A percentile compares a stretch with the other conserved stretches of the same genome.
Conservation (phyloP, 768 basidiomycete genomes). For the Harrya chromipes region DNA sequence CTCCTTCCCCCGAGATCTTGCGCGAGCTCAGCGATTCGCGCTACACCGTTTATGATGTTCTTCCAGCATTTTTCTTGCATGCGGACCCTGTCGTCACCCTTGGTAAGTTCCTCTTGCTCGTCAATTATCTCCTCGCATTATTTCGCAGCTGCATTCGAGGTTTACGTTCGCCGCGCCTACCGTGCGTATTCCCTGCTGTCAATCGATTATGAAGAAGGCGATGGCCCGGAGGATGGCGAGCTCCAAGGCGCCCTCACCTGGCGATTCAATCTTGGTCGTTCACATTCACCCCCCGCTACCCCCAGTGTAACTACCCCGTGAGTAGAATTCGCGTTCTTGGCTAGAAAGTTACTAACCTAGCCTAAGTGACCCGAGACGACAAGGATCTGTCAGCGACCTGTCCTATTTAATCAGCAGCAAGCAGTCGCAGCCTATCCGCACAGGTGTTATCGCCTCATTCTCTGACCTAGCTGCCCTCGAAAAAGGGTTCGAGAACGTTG, state of each 20-base stretch:
- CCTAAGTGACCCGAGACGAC: conserved; percentile 61
- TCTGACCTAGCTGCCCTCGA: conserved; percentile 65
- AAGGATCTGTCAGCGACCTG: conserved; percentile 93
- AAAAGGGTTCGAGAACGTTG: conserved; percentile 73
- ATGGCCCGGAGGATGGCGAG: conserved; percentile 79
- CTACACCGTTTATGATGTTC: conserved; percentile 95
- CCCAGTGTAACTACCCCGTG: conserved; percentile 52
- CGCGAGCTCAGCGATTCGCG: conserved; percentile 94
- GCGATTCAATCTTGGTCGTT: conserved; percentile 93
- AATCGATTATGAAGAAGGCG: conserved; percentile 93
- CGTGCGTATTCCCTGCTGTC: conserved; percentile 89
- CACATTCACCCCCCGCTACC: conserved; percentile 82
- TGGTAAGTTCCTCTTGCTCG: conserved; percentile 44
- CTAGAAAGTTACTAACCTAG: conserved; percentile 6
- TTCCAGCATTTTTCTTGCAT: conserved; percentile 93
- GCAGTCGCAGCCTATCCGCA: conserved; percentile 86
- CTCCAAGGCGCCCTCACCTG: conserved; percentile 79
- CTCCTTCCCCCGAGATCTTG: conserved; percentile 82
- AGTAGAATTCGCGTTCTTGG: conserved; percentile 3
- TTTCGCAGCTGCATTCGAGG: conserved; percentile 81
- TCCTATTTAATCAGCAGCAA: conserved; percentile 87
- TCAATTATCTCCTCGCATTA: background rate
- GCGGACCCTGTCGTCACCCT: conserved; percentile 80
- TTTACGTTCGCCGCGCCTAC: conserved; percentile 94
- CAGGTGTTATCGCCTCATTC: conserved; percentile 91